phyloP scores from a whole-genome alignment of 805 yeast genomes.

The Hanseniaspora occidentalis region DNA sequence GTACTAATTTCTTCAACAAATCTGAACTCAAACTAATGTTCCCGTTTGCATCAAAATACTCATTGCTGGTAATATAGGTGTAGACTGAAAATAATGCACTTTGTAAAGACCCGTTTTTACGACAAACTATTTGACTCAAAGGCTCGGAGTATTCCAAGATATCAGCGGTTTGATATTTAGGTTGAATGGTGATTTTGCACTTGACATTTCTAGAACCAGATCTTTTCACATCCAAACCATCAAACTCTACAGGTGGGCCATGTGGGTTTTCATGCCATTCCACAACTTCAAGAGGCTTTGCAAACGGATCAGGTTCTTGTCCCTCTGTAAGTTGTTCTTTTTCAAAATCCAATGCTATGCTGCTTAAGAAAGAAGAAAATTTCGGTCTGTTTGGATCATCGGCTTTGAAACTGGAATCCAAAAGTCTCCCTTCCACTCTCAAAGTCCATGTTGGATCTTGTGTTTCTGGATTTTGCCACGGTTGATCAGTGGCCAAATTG shows the following conservation, averaged over 20 bases:
- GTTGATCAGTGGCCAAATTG: conserved; percentile 73
- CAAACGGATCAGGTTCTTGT: conserved; percentile 21
- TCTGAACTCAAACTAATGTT: not conserved
- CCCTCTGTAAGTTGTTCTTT: conserved; percentile 14
- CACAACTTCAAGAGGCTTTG: conserved; percentile 33
- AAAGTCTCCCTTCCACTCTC: conserved; percentile 74
- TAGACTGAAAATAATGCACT: conserved; percentile 70
- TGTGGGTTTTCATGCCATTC: conserved; percentile 81
- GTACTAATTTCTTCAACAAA: not conserved
- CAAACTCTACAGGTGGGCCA: conserved; percentile 45
- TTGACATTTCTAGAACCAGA: conserved; percentile 54
- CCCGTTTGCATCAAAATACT: conserved; percentile 23
- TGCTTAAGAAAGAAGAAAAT: conserved; percentile 71
- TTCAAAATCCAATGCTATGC: conserved; percentile 66
- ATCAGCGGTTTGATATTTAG: conserved; percentile 61
- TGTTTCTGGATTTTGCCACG: conserved; percentile 51
- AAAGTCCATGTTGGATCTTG: conserved; percentile 64
- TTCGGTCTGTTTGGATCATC: conserved; percentile 41
- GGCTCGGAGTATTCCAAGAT: conserved; percentile 48
- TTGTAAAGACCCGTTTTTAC: conserved; percentile 67
- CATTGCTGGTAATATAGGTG: conserved; percentile 65
- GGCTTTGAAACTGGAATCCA: conserved; percentile 34
- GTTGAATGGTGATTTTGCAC: conserved; percentile 66
- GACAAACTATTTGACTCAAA: conserved; percentile 42
- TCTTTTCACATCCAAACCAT: conserved; percentile 81